A percentile compares a stretch with the other conserved stretches of the same genome.
Conservation (phyloP, 2,329 filamentous ascomycete species). For the Pleoardoris graminearum region DNA sequence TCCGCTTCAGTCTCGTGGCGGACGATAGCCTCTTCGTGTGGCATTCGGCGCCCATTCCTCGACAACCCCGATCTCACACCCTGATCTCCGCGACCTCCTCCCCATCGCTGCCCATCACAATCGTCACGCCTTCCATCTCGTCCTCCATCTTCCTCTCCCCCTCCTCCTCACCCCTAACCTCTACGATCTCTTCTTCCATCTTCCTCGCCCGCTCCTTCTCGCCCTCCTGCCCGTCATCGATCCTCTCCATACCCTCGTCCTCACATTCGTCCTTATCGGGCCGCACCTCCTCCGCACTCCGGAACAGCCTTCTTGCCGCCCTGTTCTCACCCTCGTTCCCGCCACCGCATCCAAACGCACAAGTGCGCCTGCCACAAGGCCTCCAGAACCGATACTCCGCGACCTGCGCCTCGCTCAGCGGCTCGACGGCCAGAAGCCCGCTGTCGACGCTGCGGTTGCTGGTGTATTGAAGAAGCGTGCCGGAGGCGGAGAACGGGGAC, state of each 20-base stretch:
- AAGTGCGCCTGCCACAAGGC: slow-evolving; percentile 34
- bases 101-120: not conserved
- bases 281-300: slow-evolving; percentile 23
- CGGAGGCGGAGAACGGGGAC: slow-evolving; percentile 32
- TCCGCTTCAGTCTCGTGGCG: too few relatives aligned
- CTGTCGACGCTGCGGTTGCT: slow-evolving; percentile 32
- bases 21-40: too few relatives aligned
- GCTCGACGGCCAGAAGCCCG: slow-evolving; percentile 34
- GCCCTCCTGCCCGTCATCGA: not conserved
- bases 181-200: slow-evolving; percentile 1
- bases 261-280: slow-evolving; percentile 7
- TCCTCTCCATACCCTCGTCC: not conserved
- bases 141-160: slow-evolving; percentile 1
- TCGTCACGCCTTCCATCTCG: not conserved
- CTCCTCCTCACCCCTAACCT: not conserved
- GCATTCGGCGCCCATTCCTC: not conserved
- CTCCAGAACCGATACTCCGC: slow-evolving; percentile 45
- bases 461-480: slow-evolving; percentile 36
- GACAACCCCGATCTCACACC: not conserved
- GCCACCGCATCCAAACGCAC: slow-evolving; percentile 39
- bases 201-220: not conserved
- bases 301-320: slow-evolving; percentile 39
- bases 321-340: slow-evolving; percentile 30
- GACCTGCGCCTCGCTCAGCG: slow-evolving; percentile 38
- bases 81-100: not conserved